Conservation (phyloP, 169 alveolate genomes). For the Besnoitia besnoiti region DNA sequence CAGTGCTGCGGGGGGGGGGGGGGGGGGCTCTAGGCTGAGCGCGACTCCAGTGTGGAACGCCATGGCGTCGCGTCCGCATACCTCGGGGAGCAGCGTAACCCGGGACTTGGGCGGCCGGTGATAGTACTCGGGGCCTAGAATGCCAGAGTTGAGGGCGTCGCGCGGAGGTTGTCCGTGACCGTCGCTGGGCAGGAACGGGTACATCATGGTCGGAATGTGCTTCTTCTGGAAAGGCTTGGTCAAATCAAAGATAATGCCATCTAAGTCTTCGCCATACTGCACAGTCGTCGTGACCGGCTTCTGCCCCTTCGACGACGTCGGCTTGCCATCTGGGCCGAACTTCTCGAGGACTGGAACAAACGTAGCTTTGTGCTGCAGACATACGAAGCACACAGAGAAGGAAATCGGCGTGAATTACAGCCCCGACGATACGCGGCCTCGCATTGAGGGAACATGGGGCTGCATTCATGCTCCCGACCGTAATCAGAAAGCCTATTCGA, state of each 20-base stretch:
- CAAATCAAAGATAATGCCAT: slow-evolving; percentile 10
- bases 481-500: too few species aligned
- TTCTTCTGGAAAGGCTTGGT: slow-evolving; percentile 43
- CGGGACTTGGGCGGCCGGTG: not conserved
- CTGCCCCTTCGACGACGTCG: not conserved
- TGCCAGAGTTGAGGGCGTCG: not conserved
- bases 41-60: too few species aligned
- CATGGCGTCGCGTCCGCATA: too few species aligned
- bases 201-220: slow-evolving; percentile 55
- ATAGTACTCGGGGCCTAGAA: not conserved
- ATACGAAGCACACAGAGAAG: not conserved
- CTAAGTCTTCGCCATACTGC: not conserved
- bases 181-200: slow-evolving; percentile 51
- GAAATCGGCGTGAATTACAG: too few species aligned
- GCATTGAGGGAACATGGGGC: too few species aligned
- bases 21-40: too few species aligned
- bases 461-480: too few species aligned
- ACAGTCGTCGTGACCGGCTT: slow-evolving; percentile 12
- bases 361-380: slow-evolving; percentile 11
- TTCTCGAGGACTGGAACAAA: slow-evolving; percentile 4
- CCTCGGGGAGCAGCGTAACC: not conserved
- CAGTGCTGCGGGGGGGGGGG: too few species aligned
- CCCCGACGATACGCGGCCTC: too few species aligned
- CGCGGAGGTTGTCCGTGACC: not conserved
- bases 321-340: slow-evolving; percentile 16